phyloP scores from a whole-genome alignment of 2,329 filamentous ascomycete genomes.

The Remersonia thermophila region DNA sequence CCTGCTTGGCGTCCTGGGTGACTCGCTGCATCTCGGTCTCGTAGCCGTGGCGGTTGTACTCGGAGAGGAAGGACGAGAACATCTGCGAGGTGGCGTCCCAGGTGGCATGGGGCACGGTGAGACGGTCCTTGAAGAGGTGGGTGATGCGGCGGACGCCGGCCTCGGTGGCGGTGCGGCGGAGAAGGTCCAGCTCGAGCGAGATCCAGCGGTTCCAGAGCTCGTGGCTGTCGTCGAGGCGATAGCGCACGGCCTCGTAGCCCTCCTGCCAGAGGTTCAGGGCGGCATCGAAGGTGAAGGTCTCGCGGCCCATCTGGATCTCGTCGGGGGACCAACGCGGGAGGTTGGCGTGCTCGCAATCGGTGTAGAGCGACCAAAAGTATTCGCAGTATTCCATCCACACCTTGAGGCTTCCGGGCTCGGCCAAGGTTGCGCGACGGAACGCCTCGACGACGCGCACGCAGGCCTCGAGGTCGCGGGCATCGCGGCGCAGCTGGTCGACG shows the following conservation, averaged over 20 bases:
- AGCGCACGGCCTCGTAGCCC: conserved; percentile 59
- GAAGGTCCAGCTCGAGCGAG: conserved; percentile 56
- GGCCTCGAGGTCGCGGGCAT: conserved; percentile 50
- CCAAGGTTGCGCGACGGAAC: conserved; percentile 55
- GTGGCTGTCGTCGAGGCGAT: conserved; percentile 65
- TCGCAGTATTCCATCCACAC: conserved; percentile 71
- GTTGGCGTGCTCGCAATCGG: conserved; percentile 43
- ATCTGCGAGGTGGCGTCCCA: conserved; percentile 65
- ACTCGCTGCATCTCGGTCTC: conserved; percentile 61
- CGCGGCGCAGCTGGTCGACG: conserved; percentile 56
- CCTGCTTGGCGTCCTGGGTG: conserved; percentile 48
- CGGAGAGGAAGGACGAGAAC: conserved; percentile 63
- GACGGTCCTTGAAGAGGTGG: conserved; percentile 56
- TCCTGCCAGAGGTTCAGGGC: conserved; percentile 59
- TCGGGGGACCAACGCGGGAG: conserved; percentile 50
- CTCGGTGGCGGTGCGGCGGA: conserved; percentile 42
- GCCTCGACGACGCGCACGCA: conserved; percentile 59
- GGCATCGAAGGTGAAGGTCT: conserved; percentile 57
- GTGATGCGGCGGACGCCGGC: conserved; percentile 52
- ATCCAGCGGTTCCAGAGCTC: conserved; percentile 70
- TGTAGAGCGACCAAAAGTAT: conserved; percentile 62
- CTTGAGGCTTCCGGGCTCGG: conserved; percentile 61
- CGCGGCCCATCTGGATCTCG: conserved; percentile 54
- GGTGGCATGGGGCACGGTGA: conserved; percentile 58
- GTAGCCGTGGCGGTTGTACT: conserved; percentile 58